Conservation (phyloP, 148 eudicot species). For the Limonium bicolor region DNA sequence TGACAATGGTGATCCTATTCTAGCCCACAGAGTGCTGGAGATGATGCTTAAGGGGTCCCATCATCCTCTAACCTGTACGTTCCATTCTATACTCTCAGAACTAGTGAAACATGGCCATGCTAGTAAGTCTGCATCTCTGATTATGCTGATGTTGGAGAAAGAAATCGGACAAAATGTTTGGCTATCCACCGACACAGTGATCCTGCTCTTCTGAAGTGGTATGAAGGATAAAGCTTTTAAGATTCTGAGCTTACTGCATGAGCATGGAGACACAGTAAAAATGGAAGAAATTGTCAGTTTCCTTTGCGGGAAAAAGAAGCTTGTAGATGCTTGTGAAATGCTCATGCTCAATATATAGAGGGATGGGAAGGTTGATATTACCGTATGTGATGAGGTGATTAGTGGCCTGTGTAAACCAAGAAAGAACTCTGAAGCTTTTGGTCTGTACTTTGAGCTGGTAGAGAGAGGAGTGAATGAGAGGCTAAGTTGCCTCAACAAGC, state of each 20-base stretch:
- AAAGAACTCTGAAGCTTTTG: slow-evolving; percentile 18
- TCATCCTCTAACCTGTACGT: slow-evolving; percentile 18
- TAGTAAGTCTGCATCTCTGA: slow-evolving; percentile 14
- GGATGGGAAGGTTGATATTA: slow-evolving; percentile 11
- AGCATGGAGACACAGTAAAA: slow-evolving; percentile 16
- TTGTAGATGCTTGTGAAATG: slow-evolving; percentile 17
- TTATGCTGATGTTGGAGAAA: slow-evolving; percentile 26
- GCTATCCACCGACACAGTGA: slow-evolving; percentile 16
- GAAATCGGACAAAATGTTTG: slow-evolving; percentile 18
- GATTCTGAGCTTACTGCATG: slow-evolving; percentile 15
- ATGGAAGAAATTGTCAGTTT: slow-evolving; percentile 17
- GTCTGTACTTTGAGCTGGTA: slow-evolving; percentile 22
- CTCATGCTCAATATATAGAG: slow-evolving; percentile 14
- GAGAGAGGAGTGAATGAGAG: slow-evolving; percentile 18
- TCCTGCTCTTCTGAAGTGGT: slow-evolving; percentile 18
- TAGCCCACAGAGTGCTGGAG: slow-evolving; percentile 21
- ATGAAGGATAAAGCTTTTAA: slow-evolving; percentile 13
- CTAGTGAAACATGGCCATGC: slow-evolving; percentile 15
- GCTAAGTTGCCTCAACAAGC: slow-evolving; percentile 16
- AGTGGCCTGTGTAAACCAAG: slow-evolving; percentile 19
- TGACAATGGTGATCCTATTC: slow-evolving; percentile 11
- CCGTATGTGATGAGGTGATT: slow-evolving; percentile 10
- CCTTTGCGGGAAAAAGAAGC: slow-evolving; percentile 13
- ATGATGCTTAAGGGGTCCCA: slow-evolving; percentile 28
- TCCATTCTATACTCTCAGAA: slow-evolving; percentile 18